Evolutionary conservation across 2,329 filamentous ascomycete species (phyloP), one percentile per base, ranked within the genome.

Genomic region (Aureobasidium uvarum): DNA sequence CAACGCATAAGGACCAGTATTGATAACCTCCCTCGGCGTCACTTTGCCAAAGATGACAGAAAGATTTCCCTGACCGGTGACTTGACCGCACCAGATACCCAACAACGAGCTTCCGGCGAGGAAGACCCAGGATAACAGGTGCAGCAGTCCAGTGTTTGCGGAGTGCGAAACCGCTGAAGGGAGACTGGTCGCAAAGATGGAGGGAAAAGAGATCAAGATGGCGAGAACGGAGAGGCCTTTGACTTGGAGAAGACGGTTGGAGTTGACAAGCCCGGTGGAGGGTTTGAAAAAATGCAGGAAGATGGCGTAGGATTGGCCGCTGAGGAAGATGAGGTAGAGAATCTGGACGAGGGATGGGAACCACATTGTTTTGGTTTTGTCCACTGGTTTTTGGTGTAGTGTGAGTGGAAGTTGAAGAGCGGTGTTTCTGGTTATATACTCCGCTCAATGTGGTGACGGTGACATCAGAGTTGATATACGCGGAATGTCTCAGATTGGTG

Each of bases 271-370:
- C 3, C 55, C 56, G 5, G 56, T 63, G 56, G 45, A 23, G 8
- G 64, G 64, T 18, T 20, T 31, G 16, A 58, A 59, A 56, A 66
- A 66, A 33, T 66, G 64, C 11, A 63, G 20, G 23, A 55, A 51
- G 31, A 66, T 38, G 33, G 18, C 64, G 46, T 66, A 66, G 23
- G 52, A 23, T 23, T 62, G 64, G 31, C 33, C 39, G 33, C 58
- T 31, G 11, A 62, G 56, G 64, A 62, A 66, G 2, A 38, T 8
- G 25, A 62, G 43, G 39, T 66, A 66, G 64, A 66, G 64, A 16
- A 64, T 46, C n/a, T 62, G 58, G 14, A 62, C 33, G 2, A 62
- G 45, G 20, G 45, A 51, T 41, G 45, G 58, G 45, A 62, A 62
- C 58, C 58, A 62, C 58, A 62, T 62, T 10, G 31, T 20, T 36